Base-by-base conservation (phyloP, 192 early-diverging fungal genomes). In the Coemansia sp. region DNA sequence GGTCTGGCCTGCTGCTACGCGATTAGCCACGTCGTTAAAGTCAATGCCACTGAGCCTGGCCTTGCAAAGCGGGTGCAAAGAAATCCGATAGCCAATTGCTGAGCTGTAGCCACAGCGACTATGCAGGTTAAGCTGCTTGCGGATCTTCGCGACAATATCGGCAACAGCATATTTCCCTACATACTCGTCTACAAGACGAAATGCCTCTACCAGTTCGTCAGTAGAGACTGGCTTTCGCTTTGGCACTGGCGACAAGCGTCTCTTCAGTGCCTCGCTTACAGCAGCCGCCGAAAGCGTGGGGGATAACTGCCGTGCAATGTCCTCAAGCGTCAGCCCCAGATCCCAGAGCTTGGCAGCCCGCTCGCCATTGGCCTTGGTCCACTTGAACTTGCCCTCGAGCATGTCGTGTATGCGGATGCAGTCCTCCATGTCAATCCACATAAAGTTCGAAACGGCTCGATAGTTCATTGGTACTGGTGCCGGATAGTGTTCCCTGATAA, bases 371-470 rank as follows among this genome's bases (percentile, higher is more conserved):
- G 57, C 55, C 3, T 34, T 14, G 2, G 68, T 64, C 68, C 68
- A 70, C 2, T 28, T 11, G 5, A 70, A 43, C 0, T 57, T 36
- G 9, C 55, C 68, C 5, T 14, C 11, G 23, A 59, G 26, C 61
- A 59, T 0, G 23, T 47, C 43, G 34, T 33, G 21, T 61, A 70
- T 63, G 18, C 28, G 37, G 36, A 39, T 21, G 42, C 68, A 70
- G 61, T 70, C 68, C 7, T 48, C 33, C 2, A 26, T 41, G 14
- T 58, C 61, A 6, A 59, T 59, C 68, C 68, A 70, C 68, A 70
- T 56, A 23, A 59, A 70, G 59, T 70, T 70, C 11, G 68, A 70
- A 21, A 70, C 68, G 5, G 68, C 61, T 7, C 23, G 25, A 31
- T 45, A 59, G 42, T 63, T 70, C 3, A 50, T 31, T 2, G 61